Percentiles rank a stretch among this genome's conserved stretches.
phyloP scores from a whole-genome alignment of 768 basidiomycete genomes.

The Trametes cinnabarina region DNA sequence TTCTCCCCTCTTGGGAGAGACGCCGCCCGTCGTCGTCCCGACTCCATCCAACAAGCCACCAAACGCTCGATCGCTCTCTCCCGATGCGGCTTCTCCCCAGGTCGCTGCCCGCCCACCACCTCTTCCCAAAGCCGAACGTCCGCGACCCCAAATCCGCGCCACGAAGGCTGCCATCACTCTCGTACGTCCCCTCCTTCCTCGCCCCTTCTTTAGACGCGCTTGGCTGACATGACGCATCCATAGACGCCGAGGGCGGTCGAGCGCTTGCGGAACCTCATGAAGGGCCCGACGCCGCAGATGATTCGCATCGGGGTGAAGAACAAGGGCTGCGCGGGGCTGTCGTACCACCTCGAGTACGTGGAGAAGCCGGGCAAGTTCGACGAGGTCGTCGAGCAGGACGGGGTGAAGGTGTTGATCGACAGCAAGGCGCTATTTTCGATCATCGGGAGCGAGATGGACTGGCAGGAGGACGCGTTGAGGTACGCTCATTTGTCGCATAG shows the following conservation, averaged over 20 bases:
- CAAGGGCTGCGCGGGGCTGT: conserved; percentile 93
- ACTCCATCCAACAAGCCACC: conserved; percentile 28
- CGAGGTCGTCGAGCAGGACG: conserved; percentile 95
- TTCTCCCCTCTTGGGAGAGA: conserved; percentile 35
- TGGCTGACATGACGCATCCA: background rate
- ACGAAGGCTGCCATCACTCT: conserved; percentile 77
- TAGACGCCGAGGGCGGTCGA: conserved; percentile 80
- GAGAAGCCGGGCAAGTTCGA: conserved; percentile 88
- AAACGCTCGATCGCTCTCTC: conserved; percentile 37
- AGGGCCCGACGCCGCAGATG: conserved; percentile 84
- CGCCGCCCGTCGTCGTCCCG: conserved; percentile 54
- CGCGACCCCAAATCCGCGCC: conserved; percentile 63
- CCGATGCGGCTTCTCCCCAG: conserved; percentile 68
- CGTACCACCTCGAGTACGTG: conserved; percentile 94
- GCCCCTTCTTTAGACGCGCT: background rate
- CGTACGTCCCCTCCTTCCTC: conserved; percentile 36
- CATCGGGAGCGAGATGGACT: conserved; percentile 99
- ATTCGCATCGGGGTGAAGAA: conserved; percentile 95
- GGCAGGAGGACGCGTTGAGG: conserved; percentile 92
- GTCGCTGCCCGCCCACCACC: conserved; percentile 71
- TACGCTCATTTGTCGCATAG: conserved; percentile 35
- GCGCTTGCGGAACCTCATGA: conserved; percentile 69
- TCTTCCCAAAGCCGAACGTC: conserved; percentile 59
- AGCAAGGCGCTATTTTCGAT: conserved; percentile 96
- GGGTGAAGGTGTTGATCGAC: conserved; percentile 90